These are phyloP conservation scores for Solanum bukasovii DNA, from an alignment of 257 asterid genomes.

Conservation along the genomic window DNA sequence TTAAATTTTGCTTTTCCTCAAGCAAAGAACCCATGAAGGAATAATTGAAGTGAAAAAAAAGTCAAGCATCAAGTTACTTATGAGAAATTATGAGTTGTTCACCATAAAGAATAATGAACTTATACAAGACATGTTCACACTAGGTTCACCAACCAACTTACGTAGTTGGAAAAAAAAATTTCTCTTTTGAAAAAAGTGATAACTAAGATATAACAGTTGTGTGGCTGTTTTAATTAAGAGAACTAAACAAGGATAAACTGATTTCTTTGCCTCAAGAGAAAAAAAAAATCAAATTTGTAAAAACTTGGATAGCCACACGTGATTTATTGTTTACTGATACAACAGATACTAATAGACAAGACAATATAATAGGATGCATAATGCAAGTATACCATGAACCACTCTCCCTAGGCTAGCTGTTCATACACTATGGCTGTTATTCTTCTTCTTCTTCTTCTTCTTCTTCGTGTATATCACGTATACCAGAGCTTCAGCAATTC, in stretches of 20 bases:
- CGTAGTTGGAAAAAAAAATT: not conserved
- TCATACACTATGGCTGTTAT: not conserved
- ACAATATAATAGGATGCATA: not conserved
- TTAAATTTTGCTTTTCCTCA: not conserved
- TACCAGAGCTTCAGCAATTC: not conserved
- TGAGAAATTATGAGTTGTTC: not conserved
- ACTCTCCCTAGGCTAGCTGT: constrained; percentile 1
- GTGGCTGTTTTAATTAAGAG: not conserved
- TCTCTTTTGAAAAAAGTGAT: not conserved
- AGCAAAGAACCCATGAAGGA: not conserved
- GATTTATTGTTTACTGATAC: not conserved
- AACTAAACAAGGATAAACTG: not conserved
- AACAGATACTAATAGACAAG: not conserved
- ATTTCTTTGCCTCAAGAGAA: not conserved
- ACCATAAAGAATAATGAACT: not conserved
- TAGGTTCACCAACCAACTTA: not conserved
- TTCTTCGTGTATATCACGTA: not conserved
- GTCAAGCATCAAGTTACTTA: not conserved
- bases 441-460: not conserved
- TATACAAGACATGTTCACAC: not conserved
- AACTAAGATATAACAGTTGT: not conserved
- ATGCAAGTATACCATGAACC: not conserved
- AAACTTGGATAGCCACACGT: not conserved
- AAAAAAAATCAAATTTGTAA: not conserved
- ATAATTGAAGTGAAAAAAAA: not conserved